Base-by-base conservation (phyloP, 2,329 filamentous ascomycete genomes). In the Hymenoscyphus scutula region DNA sequence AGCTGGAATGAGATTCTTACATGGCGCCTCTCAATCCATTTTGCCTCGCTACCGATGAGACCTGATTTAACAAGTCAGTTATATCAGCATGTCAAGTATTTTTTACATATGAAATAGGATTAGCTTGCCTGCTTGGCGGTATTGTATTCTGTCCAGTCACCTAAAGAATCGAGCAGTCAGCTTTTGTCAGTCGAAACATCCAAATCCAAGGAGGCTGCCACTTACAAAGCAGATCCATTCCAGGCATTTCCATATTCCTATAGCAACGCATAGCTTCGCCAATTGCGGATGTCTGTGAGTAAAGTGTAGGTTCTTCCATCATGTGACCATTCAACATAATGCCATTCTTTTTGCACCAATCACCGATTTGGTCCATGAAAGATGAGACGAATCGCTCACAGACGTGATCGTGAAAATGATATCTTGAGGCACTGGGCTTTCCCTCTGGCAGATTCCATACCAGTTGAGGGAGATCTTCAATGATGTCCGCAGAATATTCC, bases 221-320 rank as follows among this genome's bases (percentile, higher is more conserved):
- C 41, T 48, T 48, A 48, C 62, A 69, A 4, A 75, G 68, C 6
- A 75, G 60, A 53, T 74, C 72, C 62, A 75, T 74, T 1, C 73
- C 73, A 0, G 73, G 73, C 48, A 74, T 63, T n/a, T 72, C 64
- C 65, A 72, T 69, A 15, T 62, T 72, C 29, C 72, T 64, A 48
- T 75, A 75, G 56, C 71, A 74, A 15, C 73, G 68, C 74, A 75
- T 75, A 2, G 73, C 69, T 60, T 74, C 73, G 13, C 74, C 73
- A n/a, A 74, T 65, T 3, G 71, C 68, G 0, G 66, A 68, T 1
- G 73, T 75, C 56, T 75, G 73, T 4, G 70, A 73, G 19, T 69
- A 63, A 1, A 75, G 67, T 0, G 67, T 73, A 6, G 72, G 71
- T 55, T 75, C 73, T 63, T 74, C 70, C 73, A 74, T 74, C 72